Percentiles rank a stretch among this genome's conserved stretches.
These are phyloP conservation scores for Fusarium sp. DNA, from an alignment of 2,329 filamentous ascomycete species.

Conservation along the genomic window DNA sequence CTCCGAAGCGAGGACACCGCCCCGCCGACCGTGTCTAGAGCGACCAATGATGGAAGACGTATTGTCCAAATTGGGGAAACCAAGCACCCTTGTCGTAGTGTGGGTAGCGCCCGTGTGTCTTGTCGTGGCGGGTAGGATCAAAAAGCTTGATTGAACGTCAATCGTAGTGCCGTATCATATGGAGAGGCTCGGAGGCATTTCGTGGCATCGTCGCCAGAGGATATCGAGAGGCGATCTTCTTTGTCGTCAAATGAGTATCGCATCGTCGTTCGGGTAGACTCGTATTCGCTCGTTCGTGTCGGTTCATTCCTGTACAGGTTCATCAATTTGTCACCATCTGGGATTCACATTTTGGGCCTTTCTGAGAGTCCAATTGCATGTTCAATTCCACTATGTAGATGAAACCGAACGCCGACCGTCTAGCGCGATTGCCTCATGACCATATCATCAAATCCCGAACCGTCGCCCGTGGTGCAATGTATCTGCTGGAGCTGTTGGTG, in stretches of 20 bases:
- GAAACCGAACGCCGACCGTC: background rate
- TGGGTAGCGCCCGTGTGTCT: background rate
- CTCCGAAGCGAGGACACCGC: background rate
- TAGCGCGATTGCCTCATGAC: background rate
- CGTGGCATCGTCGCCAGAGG: too few relatives aligned
- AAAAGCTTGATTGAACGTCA: background rate
- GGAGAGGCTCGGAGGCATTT: too few relatives aligned
- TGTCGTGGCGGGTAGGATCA: background rate
- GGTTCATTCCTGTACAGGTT: background rate
- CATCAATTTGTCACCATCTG: background rate
- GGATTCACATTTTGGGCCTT: background rate
- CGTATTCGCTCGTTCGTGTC: background rate
- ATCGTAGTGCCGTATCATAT: background rate
- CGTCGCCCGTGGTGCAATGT: background rate
- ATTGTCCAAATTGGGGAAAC: background rate
- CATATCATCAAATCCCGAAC: background rate
- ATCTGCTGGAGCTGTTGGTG: background rate
- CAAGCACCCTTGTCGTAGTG: background rate
- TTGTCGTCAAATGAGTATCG: background rate
- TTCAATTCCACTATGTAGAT: background rate
- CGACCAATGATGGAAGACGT: background rate
- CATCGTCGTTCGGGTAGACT: background rate
- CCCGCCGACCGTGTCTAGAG: background rate
- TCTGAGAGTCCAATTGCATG: background rate
- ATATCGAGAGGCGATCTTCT: background rate